A percentile compares a stretch with the other conserved stretches of the same genome.
Conservation (phyloP, 164 flowering plant species). For the Magnolia sinica region DNA sequence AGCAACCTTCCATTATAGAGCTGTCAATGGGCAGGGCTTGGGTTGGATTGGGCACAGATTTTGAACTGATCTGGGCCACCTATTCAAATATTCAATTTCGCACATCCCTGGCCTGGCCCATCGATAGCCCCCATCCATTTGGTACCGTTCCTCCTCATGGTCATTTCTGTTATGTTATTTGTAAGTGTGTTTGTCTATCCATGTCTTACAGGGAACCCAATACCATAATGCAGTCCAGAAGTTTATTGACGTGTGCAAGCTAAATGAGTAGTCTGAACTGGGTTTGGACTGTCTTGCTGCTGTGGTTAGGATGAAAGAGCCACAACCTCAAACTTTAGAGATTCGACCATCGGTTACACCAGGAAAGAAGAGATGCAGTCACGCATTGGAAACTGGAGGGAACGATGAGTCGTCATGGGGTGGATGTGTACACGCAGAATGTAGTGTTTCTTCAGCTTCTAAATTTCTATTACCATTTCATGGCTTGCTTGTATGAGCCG, state of each 20-base stretch:
- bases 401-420: neutral
- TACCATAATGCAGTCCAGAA: conserved; percentile 94
- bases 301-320: neutral
- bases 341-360: too few species aligned
- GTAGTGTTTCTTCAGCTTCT: neutral
- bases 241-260: conserved; percentile 76
- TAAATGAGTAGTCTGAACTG: conserved; percentile 36
- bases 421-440: neutral
- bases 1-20: too few species aligned
- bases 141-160: neutral
- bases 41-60: neutral
- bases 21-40: too few species aligned
- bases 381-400: neutral
- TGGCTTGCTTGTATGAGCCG: neutral
- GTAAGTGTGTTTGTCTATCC: neutral
- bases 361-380: too few species aligned
- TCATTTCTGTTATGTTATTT: neutral
- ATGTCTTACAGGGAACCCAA: conserved; percentile 77
- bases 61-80: too few species aligned
- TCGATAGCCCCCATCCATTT: neutral
- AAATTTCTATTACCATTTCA: neutral
- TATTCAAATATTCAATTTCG: too few species aligned
- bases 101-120: neutral
- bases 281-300: neutral
- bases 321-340: too few species aligned